A percentile compares a stretch with the other conserved stretches of the same genome.
Evolutionary conservation across 257 asterid genomes (phyloP).

Genomic region (Solanum sitiens): DNA sequence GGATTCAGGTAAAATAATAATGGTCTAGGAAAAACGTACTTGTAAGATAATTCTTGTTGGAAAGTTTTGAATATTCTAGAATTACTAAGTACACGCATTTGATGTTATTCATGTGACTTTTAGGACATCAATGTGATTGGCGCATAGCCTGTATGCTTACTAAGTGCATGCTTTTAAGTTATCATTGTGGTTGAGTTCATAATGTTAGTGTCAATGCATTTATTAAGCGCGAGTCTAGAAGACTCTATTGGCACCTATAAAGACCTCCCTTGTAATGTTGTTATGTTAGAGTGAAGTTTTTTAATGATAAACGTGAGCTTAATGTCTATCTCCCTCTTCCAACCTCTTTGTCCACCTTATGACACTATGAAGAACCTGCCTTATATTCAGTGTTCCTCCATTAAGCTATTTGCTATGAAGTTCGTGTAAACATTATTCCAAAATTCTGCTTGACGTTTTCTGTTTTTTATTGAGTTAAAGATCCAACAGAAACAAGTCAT

Average conservation of each 20-base stretch:
- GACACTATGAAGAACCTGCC: background rate
- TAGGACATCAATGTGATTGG: background rate
- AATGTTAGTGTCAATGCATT: background rate
- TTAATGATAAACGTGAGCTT: background rate
- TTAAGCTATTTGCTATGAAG: background rate
- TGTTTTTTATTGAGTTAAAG: background rate
- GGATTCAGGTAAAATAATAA: slow-evolving; percentile 56
- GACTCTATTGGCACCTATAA: background rate
- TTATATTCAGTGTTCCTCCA: background rate
- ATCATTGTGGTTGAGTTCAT: background rate
- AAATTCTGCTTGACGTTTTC: background rate
- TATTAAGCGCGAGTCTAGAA: background rate
- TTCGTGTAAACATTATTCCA: background rate
- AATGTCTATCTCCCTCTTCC: background rate
- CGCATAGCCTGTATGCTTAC: background rate
- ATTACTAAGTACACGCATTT: background rate
- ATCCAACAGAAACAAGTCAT: background rate
- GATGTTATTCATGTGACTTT: background rate
- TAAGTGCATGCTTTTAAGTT: background rate
- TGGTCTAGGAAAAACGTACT: background rate
- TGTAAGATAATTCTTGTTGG: background rate
- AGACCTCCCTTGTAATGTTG: background rate
- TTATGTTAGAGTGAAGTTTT: background rate
- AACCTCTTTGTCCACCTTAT: background rate
- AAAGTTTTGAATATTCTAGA: background rate